Base-by-base conservation (phyloP, 2,329 filamentous ascomycete genomes). In the Colletotrichum incanum region DNA sequence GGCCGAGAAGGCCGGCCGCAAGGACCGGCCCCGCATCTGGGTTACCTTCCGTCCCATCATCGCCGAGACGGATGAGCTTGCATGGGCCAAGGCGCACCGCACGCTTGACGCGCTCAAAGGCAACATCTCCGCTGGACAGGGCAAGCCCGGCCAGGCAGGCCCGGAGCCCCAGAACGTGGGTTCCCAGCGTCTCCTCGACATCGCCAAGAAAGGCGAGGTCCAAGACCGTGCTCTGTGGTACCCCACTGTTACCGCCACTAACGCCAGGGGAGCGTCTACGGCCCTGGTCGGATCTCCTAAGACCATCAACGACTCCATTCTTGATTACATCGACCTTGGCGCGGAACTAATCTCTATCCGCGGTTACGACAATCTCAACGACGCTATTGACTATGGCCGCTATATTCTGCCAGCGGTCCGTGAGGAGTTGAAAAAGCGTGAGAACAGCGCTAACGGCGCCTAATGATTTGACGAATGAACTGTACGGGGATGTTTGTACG, bases 201-300 rank as follows among this genome's bases (percentile, higher is more conserved):
- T 91, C 74, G 89, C 89, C 37, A 80, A 83, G 58, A 80, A 82
- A 3, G 87, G 87, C 0, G 88, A 90, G 75, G 86, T 91, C 2
- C 89, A 91, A 74, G 89, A 91, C 76, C 86, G 88, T 23, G 88
- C 87, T 1, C 79, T 91, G n/a, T 91, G 89, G 89, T 91, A 90
- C 77, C 88, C 89, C 0, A 91, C 89, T 0, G 89, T 91, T 5
- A 90, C 88, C 2, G 89, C 89, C 1, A 91, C 89, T 0, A 88
- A 88, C 76, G 89, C 89, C 0, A 82, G 87, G 1, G 89, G 89
- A 1, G 89, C 89, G 0, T 89, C 88, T 0, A 91, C 89, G 1
- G 89, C 89, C 0, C 79, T 91, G 45, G 89, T 90, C 0, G 89
- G 89, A 4, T 88, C 86, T 2, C 81, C 81, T 31, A 80, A 88